Conservation (phyloP, 2,329 filamentous ascomycete genomes). For the Colletotrichum theobromicola region DNA sequence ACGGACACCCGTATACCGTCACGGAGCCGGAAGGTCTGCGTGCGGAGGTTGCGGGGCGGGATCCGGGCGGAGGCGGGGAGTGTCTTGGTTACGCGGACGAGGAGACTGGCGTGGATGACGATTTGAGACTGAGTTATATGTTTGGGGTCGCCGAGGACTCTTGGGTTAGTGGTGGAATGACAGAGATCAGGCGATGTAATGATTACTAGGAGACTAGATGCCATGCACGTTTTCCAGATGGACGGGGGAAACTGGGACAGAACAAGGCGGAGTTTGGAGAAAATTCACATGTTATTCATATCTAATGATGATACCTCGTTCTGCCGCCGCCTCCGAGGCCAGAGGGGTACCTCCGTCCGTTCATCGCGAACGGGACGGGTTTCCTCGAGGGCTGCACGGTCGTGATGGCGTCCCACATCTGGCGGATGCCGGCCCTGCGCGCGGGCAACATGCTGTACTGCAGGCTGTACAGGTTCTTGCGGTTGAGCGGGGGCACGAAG, state of each 20-base stretch:
- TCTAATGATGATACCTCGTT: slow-evolving; percentile 23
- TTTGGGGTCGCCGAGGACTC: not conserved
- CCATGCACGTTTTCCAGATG: not conserved
- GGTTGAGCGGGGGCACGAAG: slow-evolving; percentile 93
- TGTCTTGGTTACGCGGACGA: not conserved
- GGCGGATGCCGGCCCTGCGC: slow-evolving; percentile 76
- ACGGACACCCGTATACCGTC: not conserved
- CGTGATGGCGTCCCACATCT: slow-evolving; percentile 82
- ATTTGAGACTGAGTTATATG: not conserved
- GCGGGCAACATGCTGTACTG: slow-evolving; percentile 98
- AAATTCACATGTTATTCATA: slow-evolving; percentile 7
- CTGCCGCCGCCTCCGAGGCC: slow-evolving; percentile 17
- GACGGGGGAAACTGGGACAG: not conserved
- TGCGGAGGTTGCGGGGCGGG: not conserved
- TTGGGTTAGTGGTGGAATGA: not conserved
- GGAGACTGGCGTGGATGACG: not conserved
- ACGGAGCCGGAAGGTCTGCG: not conserved
- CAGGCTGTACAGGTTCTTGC: slow-evolving; percentile 92
- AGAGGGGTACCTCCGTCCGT: slow-evolving; percentile 28
- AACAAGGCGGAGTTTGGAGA: not conserved
- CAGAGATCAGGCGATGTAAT: not conserved
- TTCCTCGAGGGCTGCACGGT: slow-evolving; percentile 51
- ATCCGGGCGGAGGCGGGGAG: not conserved
- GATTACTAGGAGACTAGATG: not conserved
- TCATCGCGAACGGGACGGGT: slow-evolving; percentile 39